These are phyloP conservation scores for Botryotinia convoluta DNA, from an alignment of 2,329 filamentous ascomycete genomes.

Conservation along the genomic window DNA sequence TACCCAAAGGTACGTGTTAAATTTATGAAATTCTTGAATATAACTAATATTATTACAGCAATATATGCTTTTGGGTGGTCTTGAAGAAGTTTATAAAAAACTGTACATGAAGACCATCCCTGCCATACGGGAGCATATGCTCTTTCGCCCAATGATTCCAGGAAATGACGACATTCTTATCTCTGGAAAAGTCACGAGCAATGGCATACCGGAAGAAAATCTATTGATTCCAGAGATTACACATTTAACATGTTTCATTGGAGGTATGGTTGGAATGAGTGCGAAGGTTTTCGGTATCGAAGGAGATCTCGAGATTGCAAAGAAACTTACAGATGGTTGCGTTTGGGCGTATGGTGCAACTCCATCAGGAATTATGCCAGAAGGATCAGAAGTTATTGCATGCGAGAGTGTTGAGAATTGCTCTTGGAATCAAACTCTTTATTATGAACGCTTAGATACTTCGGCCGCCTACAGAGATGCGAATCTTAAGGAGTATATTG, in stretches of 20 bases:
- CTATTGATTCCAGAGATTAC: slow-evolving; percentile 41
- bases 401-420: slow-evolving; percentile 42
- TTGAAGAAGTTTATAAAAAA: slow-evolving; percentile 66
- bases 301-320: slow-evolving; percentile 60
- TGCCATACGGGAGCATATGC: slow-evolving; percentile 67
- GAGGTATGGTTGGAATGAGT: slow-evolving; percentile 67
- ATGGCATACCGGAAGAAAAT: slow-evolving; percentile 46
- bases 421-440: slow-evolving; percentile 36
- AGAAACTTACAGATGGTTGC: slow-evolving; percentile 64
- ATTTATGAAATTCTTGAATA: neutral
- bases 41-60: slow-evolving; percentile 44
- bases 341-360: slow-evolving; percentile 66
- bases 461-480: slow-evolving; percentile 44
- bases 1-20: slow-evolving; percentile 57
- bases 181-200: slow-evolving; percentile 58
- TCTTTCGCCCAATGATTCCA: slow-evolving; percentile 74
- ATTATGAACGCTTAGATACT: slow-evolving; percentile 38
- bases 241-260: slow-evolving; percentile 66
- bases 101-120: slow-evolving; percentile 70
- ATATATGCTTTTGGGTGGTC: slow-evolving; percentile 73
- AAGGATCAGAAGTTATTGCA: slow-evolving; percentile 48
- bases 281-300: slow-evolving; percentile 59
- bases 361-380: slow-evolving; percentile 63
- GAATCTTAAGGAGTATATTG: slow-evolving; percentile 44
- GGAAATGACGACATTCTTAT: slow-evolving; percentile 69